Evolutionary conservation across 148 eudicot species (phyloP).

Genomic region (Rhododendron vialii): DNA sequence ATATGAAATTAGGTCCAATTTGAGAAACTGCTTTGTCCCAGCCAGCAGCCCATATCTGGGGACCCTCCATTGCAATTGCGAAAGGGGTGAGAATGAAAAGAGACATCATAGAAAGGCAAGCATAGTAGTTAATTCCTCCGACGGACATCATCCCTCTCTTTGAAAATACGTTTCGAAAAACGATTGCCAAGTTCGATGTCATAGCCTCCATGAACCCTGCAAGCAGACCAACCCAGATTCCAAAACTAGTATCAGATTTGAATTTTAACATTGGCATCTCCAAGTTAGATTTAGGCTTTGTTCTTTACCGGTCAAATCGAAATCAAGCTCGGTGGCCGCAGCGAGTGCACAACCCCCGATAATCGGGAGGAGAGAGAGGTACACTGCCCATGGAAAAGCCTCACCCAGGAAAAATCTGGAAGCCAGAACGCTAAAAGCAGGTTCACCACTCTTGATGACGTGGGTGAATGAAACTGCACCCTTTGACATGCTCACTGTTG

Average conservation of each 20-base stretch:
- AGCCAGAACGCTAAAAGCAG: constrained; percentile 38
- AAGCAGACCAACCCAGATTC: background rate
- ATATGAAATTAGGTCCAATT: constrained; percentile 46
- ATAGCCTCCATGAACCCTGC: constrained; percentile 55
- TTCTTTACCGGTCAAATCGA: constrained; percentile 36
- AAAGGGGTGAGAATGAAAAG: constrained; percentile 49
- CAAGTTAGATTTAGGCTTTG: background rate
- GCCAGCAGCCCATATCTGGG: constrained; percentile 48
- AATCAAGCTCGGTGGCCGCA: constrained; percentile 50
- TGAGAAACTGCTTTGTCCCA: constrained; percentile 43
- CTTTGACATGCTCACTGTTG: constrained; percentile 59
- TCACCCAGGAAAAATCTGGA: constrained; percentile 41
- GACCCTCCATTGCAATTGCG: constrained; percentile 54
- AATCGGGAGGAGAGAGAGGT: constrained; percentile 44
- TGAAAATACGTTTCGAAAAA: constrained; percentile 42
- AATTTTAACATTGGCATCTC: background rate
- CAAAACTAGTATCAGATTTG: background rate
- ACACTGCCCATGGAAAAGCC: constrained; percentile 35
- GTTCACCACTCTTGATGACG: constrained; percentile 46
- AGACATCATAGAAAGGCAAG: constrained; percentile 43
- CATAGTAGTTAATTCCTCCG: constrained; percentile 48
- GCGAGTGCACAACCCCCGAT: constrained; percentile 55
- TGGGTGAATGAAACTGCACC: constrained; percentile 55
- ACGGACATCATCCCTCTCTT: constrained; percentile 53
- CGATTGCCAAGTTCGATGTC: constrained; percentile 51